Evolutionary conservation across 345 rosid species (phyloP), one percentile per base, ranked within the genome.

Genomic region (Alliaria petiolata): DNA sequence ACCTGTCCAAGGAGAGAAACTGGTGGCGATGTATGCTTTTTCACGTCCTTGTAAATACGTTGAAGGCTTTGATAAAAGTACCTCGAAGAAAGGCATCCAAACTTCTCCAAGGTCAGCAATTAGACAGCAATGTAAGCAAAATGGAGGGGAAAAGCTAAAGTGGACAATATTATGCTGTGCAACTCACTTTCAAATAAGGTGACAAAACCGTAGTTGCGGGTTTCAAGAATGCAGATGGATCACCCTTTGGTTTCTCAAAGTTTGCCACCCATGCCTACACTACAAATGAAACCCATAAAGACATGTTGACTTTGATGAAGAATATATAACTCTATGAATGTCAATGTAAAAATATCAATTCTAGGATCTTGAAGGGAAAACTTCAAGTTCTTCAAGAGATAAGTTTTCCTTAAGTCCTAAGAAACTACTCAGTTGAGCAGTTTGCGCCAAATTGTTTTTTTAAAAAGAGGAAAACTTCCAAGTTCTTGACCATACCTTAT

Each of bases 1-100:
- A 93, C 98, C 96, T 93, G 97, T 19, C 97, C 97, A 43, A 82
- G 81, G 25, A 93, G 96, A 65, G 98, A 93, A 82, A 91, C 98
- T 46, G 98, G 98, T 5, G 98, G 98, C 15, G 84, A 83, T 10
- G 95, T 75, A 76, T 91, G 96, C 79, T 73, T 86, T 76, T 82
- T 79, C n/a, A 82, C 85, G 70, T 77, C 76, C 63, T 85, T 83
- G 62, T 89, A 86, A 60, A 86, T 71, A 65, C 75, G 87, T 68
- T 77, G 77, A 50, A 93, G 79, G 81, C 98, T 82, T 65, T 87
- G 98, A 74, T 89, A 93, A 79, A 91, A 91, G 76, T 89, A 89
- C 78, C 98, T 87, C 76, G 97, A 87, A 78, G 98, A 93, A 61
- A 93, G 92, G 79, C 98, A 93, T 34, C 98, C 98, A 78, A 93